Evolutionary conservation across 495 filamentous ascomycete species (phyloP).

Genomic region (Tuber microsphaerosporum): DNA sequence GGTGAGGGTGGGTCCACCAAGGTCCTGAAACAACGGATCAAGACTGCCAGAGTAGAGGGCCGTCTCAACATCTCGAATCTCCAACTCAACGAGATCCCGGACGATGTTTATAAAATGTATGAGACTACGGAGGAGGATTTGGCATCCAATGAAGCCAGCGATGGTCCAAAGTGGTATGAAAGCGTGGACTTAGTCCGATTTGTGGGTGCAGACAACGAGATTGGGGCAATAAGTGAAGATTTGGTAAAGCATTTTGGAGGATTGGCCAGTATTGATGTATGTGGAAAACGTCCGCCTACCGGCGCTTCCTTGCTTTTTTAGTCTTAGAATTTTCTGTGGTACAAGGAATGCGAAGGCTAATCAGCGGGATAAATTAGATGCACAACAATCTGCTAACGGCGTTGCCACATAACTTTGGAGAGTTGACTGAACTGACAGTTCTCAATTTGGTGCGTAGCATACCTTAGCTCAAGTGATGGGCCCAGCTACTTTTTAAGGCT

Average conservation of each 20-base stretch:
- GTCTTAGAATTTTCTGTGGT: not conserved
- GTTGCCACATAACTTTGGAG: constrained; percentile 63
- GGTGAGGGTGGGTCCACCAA: constrained; percentile 52
- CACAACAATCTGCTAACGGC: constrained; percentile 58
- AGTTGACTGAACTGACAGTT: constrained; percentile 52
- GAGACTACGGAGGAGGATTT: constrained; percentile 51
- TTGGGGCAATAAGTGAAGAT: constrained; percentile 62
- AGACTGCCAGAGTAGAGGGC: constrained; percentile 68
- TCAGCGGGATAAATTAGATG: constrained; percentile 22
- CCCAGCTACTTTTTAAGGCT: not conserved
- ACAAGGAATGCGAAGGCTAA: constrained; percentile 7
- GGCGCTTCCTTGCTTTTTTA: not conserved
- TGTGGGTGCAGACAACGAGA: constrained; percentile 85
- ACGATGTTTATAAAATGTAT: constrained; percentile 87
- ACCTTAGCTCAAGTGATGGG: not conserved
- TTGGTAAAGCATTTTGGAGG: constrained; percentile 75
- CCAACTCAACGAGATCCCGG: constrained; percentile 69
- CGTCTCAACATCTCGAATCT: constrained; percentile 84
- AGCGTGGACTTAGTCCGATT: constrained; percentile 85
- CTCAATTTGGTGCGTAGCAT: constrained; percentile 65
- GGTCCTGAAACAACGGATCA: constrained; percentile 67
- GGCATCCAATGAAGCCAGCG: constrained; percentile 49
- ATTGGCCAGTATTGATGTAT: constrained; percentile 73
- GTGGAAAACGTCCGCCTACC: constrained; percentile 47
- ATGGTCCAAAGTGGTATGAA: constrained; percentile 73